phyloP scores from a whole-genome alignment of 768 basidiomycete species.

The Pulveroboletus sp. region DNA sequence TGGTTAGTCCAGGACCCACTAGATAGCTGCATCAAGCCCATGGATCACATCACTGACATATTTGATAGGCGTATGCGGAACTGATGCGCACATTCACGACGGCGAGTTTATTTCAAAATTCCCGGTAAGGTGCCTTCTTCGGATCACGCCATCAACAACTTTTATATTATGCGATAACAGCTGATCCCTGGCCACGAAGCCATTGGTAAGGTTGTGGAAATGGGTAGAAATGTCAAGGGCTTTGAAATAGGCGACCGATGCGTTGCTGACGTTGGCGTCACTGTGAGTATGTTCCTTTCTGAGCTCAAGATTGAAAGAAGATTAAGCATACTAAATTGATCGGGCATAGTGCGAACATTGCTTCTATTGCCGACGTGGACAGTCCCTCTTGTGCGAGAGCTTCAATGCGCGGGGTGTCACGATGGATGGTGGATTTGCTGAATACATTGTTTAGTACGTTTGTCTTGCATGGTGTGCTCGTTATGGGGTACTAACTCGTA shows the following conservation, averaged over 20 bases:
- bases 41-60: neutral
- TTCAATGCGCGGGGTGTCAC: conserved; percentile 79
- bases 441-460: conserved; percentile 78
- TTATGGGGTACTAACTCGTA: neutral
- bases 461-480: neutral
- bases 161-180: conserved; percentile 28
- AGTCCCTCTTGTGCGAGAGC: conserved; percentile 78
- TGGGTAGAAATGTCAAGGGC: conserved; percentile 76
- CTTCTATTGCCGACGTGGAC: conserved; percentile 85
- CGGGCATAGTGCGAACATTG: conserved; percentile 66
- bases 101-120: conserved; percentile 65
- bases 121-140: conserved; percentile 32
- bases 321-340: conserved; percentile 1
- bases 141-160: conserved; percentile 18
- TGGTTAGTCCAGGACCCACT: conserved; percentile 27
- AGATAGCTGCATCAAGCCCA: too few relatives aligned
- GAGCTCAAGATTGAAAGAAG: neutral
- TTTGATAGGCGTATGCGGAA: conserved; percentile 49
- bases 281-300: conserved; percentile 40
- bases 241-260: conserved; percentile 77
- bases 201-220: conserved; percentile 65
- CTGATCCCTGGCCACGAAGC: conserved; percentile 74
- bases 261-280: conserved; percentile 75
- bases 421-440: conserved; percentile 81
- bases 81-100: conserved; percentile 61